phyloP scores from a whole-genome alignment of 352 stramenopile genomes.

The Globisporangium cylindrosporum region DNA sequence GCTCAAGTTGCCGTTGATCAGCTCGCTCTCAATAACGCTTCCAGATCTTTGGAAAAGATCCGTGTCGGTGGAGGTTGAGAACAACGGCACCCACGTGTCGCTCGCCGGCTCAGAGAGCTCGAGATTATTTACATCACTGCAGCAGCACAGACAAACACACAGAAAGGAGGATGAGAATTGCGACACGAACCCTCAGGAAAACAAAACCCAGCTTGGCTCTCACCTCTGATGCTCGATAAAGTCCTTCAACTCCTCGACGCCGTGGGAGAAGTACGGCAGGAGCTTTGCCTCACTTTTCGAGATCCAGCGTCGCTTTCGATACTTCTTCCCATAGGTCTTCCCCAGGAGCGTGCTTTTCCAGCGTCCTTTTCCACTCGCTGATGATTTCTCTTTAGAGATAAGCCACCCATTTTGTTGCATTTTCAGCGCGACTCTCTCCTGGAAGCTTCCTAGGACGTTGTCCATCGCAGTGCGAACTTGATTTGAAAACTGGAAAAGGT shows the following conservation, averaged over 20 bases:
- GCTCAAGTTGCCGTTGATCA: slow-evolving; percentile 10
- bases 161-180: slow-evolving; percentile 1
- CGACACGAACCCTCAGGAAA: neutral
- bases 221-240: slow-evolving; percentile 55
- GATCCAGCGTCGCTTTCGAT: slow-evolving; percentile 53
- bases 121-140: slow-evolving; percentile 18
- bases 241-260: slow-evolving; percentile 57
- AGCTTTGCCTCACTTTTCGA: slow-evolving; percentile 56
- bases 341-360: slow-evolving; percentile 57
- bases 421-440: slow-evolving; percentile 64
- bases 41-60: slow-evolving; percentile 13
- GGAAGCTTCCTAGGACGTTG: slow-evolving; percentile 38
- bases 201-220: neutral
- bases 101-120: neutral
- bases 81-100: slow-evolving; percentile 8
- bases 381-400: slow-evolving; percentile 12
- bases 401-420: slow-evolving; percentile 42
- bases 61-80: slow-evolving; percentile 3
- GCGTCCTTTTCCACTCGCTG: slow-evolving; percentile 10
- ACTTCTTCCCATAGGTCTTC: slow-evolving; percentile 55
- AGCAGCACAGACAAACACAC: neutral
- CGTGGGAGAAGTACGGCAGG: slow-evolving; percentile 63
- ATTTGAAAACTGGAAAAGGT: slow-evolving; percentile 36
- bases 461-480: slow-evolving; percentile 39
- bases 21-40: slow-evolving; percentile 13